These are phyloP conservation scores for Trichosporon sp. DNA, from an alignment of 1,284 basidiomycete genomes.

Conservation along the genomic window DNA sequence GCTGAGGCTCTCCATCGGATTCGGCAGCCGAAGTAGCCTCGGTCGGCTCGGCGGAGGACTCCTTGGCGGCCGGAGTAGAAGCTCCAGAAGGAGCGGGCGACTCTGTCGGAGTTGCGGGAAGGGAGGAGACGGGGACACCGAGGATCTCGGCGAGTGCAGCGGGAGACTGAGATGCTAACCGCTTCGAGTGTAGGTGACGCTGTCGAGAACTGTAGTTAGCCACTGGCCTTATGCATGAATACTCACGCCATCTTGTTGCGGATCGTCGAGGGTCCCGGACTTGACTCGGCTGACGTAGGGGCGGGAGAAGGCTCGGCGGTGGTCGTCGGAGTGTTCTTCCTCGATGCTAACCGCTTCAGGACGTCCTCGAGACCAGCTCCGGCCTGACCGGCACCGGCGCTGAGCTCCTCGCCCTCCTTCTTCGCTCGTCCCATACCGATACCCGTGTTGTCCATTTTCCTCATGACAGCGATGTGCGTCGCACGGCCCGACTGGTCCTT, in stretches of 20 bases:
- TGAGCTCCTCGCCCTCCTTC: slow-evolving; percentile 44
- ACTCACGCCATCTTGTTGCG: slow-evolving; percentile 46
- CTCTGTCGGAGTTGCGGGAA: slow-evolving; percentile 23
- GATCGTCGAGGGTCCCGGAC: slow-evolving; percentile 24
- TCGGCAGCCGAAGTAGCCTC: slow-evolving; percentile 2
- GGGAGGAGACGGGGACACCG: slow-evolving; percentile 40
- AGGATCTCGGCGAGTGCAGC: slow-evolving; percentile 48
- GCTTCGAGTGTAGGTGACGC: slow-evolving; percentile 42
- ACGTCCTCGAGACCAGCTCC: slow-evolving; percentile 46
- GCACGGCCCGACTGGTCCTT: slow-evolving; percentile 38
- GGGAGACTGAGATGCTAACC: slow-evolving; percentile 41
- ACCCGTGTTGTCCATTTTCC: slow-evolving; percentile 47
- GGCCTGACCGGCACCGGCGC: slow-evolving; percentile 42
- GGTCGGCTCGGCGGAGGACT: slow-evolving; percentile 19
- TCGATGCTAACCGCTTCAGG: slow-evolving; percentile 36
- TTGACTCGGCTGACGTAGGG: slow-evolving; percentile 12
- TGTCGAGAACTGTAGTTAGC: slow-evolving; percentile 38
- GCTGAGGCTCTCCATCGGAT: slow-evolving; percentile 8
- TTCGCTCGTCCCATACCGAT: slow-evolving; percentile 46
- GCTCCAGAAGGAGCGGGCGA: slow-evolving; percentile 14
- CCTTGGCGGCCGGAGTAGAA: slow-evolving; percentile 18
- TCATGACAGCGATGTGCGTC: slow-evolving; percentile 46
- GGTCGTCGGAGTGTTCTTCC: slow-evolving; percentile 17
- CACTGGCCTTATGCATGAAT: neutral
- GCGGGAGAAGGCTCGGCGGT: slow-evolving; percentile 11